Evolutionary conservation across 371 early-diverging fungal species (phyloP).

Genomic region (Mortierella polycephala): DNA sequence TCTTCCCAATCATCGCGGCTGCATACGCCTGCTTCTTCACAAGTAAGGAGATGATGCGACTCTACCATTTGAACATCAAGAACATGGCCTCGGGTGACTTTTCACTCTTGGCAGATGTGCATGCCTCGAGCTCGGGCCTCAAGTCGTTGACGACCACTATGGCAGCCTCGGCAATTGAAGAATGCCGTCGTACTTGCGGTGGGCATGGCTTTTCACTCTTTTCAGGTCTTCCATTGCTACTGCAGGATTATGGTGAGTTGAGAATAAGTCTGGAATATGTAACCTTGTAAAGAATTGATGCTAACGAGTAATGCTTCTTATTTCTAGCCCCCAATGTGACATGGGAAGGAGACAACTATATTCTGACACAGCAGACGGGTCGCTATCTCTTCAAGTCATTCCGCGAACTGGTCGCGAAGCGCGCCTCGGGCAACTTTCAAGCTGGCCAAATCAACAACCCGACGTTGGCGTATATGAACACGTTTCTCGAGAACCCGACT

Average conservation of each 20-base stretch:
- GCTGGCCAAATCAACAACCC: constrained; percentile 58
- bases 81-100: constrained; percentile 79
- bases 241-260: constrained; percentile 67
- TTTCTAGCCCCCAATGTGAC: constrained; percentile 71
- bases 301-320: background rate
- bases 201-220: constrained; percentile 89
- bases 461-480: constrained; percentile 61
- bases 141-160: constrained; percentile 84
- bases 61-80: constrained; percentile 74
- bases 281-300: background rate
- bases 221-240: constrained; percentile 81
- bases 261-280: background rate
- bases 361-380: constrained; percentile 82
- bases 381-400: constrained; percentile 71
- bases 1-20: constrained; percentile 83
- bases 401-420: constrained; percentile 37
- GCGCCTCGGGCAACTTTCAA: constrained; percentile 58
- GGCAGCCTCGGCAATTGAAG: constrained; percentile 80
- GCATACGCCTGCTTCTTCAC: constrained; percentile 84
- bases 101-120: constrained; percentile 79
- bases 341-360: constrained; percentile 87
- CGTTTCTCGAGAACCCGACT: constrained; percentile 56
- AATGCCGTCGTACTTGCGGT: constrained; percentile 85
- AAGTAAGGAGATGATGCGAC: constrained; percentile 73
- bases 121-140: constrained; percentile 87